A percentile compares a stretch with the other conserved stretches of the same genome.
These are phyloP conservation scores for Saitozyma podzolica DNA, from an alignment of 768 basidiomycete species.

Conservation along the genomic window DNA sequence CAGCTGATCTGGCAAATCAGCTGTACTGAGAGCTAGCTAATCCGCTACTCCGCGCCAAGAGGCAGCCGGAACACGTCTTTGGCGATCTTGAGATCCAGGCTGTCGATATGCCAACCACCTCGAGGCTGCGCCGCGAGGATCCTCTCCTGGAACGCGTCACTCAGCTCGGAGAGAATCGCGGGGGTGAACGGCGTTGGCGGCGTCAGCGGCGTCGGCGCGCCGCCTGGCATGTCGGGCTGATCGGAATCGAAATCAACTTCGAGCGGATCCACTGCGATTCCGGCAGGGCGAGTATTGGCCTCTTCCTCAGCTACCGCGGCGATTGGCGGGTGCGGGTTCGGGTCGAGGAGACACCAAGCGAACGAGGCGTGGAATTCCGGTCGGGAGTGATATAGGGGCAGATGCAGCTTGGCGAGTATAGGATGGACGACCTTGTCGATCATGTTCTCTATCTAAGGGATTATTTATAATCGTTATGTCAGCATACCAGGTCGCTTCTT, in stretches of 20 bases:
- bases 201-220: constrained; percentile 5
- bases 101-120: constrained; percentile 41
- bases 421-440: constrained; percentile 64
- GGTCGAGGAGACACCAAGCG: constrained; percentile 75
- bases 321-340: not conserved
- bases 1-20: no score
- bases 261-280: not conserved
- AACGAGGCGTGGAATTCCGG: constrained; percentile 88
- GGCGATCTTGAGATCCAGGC: constrained; percentile 35
- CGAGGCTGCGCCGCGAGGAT: constrained; percentile 30
- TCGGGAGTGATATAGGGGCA: constrained; percentile 73
- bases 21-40: no score
- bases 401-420: constrained; percentile 63
- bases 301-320: no score
- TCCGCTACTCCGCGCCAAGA: not conserved
- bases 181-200: constrained; percentile 20
- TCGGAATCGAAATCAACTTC: not conserved
- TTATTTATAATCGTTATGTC: not conserved
- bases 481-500: not conserved
- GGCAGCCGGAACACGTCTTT: constrained; percentile 21
- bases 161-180: constrained; percentile 18
- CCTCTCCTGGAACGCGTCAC: constrained; percentile 14
- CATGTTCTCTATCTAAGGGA: constrained; percentile 59
- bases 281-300: not conserved
- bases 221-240: not conserved